Conservation (phyloP, 2,329 filamentous ascomycete species). For the Aspergillus tamarii region DNA sequence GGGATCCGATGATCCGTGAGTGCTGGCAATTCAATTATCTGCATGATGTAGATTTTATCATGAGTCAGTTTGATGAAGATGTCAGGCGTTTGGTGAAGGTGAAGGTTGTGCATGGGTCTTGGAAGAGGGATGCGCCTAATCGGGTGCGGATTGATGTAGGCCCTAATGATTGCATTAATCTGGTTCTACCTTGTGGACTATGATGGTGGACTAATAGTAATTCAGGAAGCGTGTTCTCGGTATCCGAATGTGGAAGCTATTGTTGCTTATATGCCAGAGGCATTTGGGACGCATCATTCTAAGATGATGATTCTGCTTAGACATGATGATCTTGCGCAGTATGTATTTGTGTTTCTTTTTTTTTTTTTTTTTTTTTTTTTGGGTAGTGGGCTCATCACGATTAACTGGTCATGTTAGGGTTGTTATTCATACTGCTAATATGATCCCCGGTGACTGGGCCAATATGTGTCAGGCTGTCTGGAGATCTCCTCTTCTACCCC, state of each 20-base stretch:
- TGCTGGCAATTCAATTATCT: constrained; percentile 62
- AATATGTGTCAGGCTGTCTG: constrained; percentile 87
- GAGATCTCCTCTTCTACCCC: constrained; percentile 71
- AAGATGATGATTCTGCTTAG: constrained; percentile 87
- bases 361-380: neutral
- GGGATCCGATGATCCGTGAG: constrained; percentile 71
- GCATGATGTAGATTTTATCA: constrained; percentile 62
- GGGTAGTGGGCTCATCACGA: neutral
- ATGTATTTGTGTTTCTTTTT: constrained; percentile 23
- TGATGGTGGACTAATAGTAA: too few relatives aligned
- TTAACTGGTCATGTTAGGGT: constrained; percentile 51
- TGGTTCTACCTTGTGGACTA: neutral
- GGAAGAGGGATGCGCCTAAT: constrained; percentile 68
- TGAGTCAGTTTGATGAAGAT: constrained; percentile 63
- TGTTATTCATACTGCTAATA: constrained; percentile 86
- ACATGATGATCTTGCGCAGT: constrained; percentile 74
- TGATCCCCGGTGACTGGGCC: constrained; percentile 84
- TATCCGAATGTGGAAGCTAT: constrained; percentile 72
- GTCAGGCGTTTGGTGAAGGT: constrained; percentile 56
- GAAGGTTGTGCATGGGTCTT: constrained; percentile 66
- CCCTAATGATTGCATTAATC: neutral
- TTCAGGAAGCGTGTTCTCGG: constrained; percentile 62
- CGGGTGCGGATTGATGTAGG: constrained; percentile 61
- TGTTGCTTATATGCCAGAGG: constrained; percentile 76
- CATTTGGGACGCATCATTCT: constrained; percentile 82